Base-by-base conservation (phyloP, 2,329 filamentous ascomycete species). In the Hymenoscyphus fructigenus region DNA sequence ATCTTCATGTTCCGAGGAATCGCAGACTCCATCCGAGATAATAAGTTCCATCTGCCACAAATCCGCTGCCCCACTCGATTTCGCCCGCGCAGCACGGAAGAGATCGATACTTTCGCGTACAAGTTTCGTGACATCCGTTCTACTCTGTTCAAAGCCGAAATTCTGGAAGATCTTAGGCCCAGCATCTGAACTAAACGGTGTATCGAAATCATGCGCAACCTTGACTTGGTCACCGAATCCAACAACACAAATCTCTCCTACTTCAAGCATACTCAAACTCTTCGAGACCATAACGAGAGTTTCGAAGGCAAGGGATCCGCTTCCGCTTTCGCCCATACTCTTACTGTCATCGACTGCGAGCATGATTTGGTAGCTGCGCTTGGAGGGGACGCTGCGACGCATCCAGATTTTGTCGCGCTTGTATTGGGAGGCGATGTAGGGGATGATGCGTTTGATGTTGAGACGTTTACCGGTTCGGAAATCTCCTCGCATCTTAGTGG, bases 321-420 rank as follows among this genome's bases (percentile, higher is more conserved):
- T 90, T 1, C 86, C 85, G 28, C 83, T 83, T 75, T 97, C 93
- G 17, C 91, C 89, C 95, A 99, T 99, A 66, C 89, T 93, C 77
- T 91, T 91, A 73, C 90, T 94, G 81, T 99, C 95, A 77, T 99
- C 95, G 44, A 99, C 92, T 47, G 95, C 96, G 59, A 99, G 89
- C 81, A 99, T 88, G 77, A 99, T 96, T 78, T 99, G 96, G 79
- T 99, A 99, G 64, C 89, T 90, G 50, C 96, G 90, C 79, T 98
- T 98, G 44, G 90, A 94, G 0, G 96, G 96, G 59, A 97, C 88
- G 38, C 88, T 90, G 63, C 96, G 88, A 15, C 96, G 91, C 90
- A 99, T 96, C 95, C 95, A 99, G 79, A 99, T 99, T 83, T 99
- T 99, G 85, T 99, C 95, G 66, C 95, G 91, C 83, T 97, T 98